These are phyloP conservation scores for Pestalotiopsis sp. DNA, from an alignment of 2,329 filamentous ascomycete genomes.

Conservation along the genomic window DNA sequence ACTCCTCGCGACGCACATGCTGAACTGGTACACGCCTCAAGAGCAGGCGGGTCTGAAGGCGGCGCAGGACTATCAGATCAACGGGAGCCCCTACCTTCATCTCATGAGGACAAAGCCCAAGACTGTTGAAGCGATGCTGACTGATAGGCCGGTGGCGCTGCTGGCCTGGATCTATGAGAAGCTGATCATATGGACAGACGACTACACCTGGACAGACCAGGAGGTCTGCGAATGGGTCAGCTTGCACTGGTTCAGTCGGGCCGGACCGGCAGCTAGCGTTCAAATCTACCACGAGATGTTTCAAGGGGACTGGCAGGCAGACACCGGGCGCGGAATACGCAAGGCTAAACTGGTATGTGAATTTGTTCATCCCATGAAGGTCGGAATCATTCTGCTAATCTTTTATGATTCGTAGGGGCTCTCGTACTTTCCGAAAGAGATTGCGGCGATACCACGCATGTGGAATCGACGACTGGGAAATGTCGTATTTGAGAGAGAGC, in stretches of 20 bases:
- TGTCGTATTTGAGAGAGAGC: slow-evolving; percentile 18
- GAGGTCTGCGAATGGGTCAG: slow-evolving; percentile 19
- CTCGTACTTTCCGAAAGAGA: slow-evolving; percentile 18
- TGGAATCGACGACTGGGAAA: slow-evolving; percentile 19
- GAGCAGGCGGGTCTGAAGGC: slow-evolving; percentile 17
- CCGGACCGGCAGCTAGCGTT: slow-evolving; percentile 15
- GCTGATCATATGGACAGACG: slow-evolving; percentile 27
- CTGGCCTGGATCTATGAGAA: slow-evolving; percentile 33
- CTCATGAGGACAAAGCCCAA: slow-evolving; percentile 18
- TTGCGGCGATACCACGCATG: slow-evolving; percentile 10
- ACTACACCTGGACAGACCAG: slow-evolving; percentile 17
- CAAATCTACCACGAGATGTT: slow-evolving; percentile 16
- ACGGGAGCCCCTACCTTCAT: neutral
- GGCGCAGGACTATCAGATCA: slow-evolving; percentile 18
- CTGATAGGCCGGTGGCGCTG: slow-evolving; percentile 29
- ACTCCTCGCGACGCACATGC: slow-evolving; percentile 11
- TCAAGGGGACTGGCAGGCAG: neutral
- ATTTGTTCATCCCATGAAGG: neutral
- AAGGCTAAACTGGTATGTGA: neutral
- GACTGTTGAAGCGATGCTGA: slow-evolving; percentile 27
- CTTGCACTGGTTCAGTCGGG: slow-evolving; percentile 19
- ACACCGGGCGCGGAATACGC: neutral
- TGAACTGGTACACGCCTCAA: slow-evolving; percentile 16
- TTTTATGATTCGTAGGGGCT: slow-evolving; percentile 11
- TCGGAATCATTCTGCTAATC: neutral